phyloP scores from a whole-genome alignment of 73 alveolate species.

The Effrenium voratum region DNA sequence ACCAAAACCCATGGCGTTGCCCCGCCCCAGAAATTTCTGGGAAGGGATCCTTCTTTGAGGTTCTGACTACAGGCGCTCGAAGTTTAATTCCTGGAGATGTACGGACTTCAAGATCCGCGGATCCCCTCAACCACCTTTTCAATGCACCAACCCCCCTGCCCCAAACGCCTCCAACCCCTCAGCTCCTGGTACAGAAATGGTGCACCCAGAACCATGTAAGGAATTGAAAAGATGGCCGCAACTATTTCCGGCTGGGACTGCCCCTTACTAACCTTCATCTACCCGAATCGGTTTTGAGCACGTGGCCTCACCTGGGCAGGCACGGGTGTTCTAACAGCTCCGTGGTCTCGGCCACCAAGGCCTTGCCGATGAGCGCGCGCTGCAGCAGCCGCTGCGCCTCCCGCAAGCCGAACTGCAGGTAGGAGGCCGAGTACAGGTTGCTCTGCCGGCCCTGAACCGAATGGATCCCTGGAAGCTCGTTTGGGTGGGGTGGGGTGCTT shows the following conservation, averaged over 20 bases:
- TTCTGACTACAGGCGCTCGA: background rate
- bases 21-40: background rate
- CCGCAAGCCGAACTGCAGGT: conserved; percentile 88
- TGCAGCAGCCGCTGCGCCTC: conserved; percentile 83
- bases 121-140: background rate
- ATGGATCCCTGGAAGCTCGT: too few relatives aligned
- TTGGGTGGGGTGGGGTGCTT: too few relatives aligned
- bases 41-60: background rate
- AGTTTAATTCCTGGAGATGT: background rate
- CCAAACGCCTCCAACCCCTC: background rate
- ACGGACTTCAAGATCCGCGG: background rate
- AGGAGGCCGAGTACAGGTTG: conserved; percentile 65
- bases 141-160: background rate
- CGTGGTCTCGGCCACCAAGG: conserved; percentile 74
- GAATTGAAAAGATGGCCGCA: background rate
- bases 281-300: background rate
- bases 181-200: background rate
- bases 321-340: conserved; percentile 24
- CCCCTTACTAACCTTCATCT: too few relatives aligned
- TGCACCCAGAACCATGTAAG: background rate
- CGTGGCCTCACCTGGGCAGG: background rate
- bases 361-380: conserved; percentile 65
- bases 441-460: conserved; percentile 79
- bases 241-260: background rate
- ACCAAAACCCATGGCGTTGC: background rate